Percentiles rank a stretch among this genome's conserved stretches.
phyloP scores from a whole-genome alignment of 2,329 filamentous ascomycete genomes.

The Scortechinia acanthostroma region DNA sequence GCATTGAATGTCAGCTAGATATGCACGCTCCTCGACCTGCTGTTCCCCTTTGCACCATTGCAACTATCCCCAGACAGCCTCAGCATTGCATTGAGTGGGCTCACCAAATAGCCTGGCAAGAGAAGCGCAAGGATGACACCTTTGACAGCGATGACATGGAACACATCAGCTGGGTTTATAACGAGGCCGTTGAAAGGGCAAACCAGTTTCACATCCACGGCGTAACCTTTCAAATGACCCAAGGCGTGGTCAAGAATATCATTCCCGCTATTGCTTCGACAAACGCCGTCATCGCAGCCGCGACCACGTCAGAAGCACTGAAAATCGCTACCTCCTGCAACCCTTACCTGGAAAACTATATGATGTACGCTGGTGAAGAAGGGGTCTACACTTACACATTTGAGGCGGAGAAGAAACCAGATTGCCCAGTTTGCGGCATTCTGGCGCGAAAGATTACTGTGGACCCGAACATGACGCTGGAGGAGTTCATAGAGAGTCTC shows the following conservation, averaged over 20 bases:
- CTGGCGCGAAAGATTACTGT: constrained; percentile 70
- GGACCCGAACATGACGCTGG: constrained; percentile 65
- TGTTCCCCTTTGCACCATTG: constrained; percentile 90
- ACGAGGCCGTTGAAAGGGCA: constrained; percentile 74
- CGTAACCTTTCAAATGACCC: constrained; percentile 90
- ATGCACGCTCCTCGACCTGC: constrained; percentile 98
- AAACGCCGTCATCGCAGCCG: constrained; percentile 90
- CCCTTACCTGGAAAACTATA: constrained; percentile 84
- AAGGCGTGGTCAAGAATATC: constrained; percentile 98
- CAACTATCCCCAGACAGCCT: constrained; percentile 90
- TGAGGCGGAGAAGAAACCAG: constrained; percentile 84
- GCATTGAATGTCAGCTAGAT: constrained; percentile 95
- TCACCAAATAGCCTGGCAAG: constrained; percentile 94
- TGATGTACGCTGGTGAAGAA: constrained; percentile 98
- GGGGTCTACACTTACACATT: constrained; percentile 97
- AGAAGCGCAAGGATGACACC: constrained; percentile 88
- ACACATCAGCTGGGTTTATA: constrained; percentile 94
- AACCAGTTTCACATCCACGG: constrained; percentile 83
- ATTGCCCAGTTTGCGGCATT: constrained; percentile 90
- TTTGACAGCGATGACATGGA: constrained; percentile 29
- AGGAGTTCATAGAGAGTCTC: constrained; percentile 79
- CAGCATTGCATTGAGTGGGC: constrained; percentile 99
- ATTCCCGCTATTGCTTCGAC: constrained; percentile 97
- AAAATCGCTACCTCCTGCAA: constrained; percentile 83
- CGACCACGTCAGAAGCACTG: constrained; percentile 93